Evolutionary conservation across 768 basidiomycete species (phyloP).

Genomic region (Xerocomus potaroensis): DNA sequence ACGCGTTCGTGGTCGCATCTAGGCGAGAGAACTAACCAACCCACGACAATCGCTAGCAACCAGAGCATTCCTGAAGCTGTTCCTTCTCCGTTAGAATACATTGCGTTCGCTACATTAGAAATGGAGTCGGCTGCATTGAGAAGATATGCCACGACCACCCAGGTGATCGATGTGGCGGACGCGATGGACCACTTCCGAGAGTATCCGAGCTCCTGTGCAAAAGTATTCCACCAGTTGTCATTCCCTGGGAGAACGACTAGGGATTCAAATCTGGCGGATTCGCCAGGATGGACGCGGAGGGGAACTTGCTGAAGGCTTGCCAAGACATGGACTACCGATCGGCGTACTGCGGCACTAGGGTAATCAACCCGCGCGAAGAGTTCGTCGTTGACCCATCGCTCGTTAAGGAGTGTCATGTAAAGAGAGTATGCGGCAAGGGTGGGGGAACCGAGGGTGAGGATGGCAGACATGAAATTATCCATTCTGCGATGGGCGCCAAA

Average conservation of each 20-base stretch:
- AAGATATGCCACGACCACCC: conserved; percentile 42
- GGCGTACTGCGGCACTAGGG: conserved; percentile 5
- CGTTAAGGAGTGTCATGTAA: too few relatives aligned
- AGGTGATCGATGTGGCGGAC: conserved; percentile 36
- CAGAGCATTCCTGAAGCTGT: too few relatives aligned
- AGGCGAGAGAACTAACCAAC: too few relatives aligned
- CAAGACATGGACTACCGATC: conserved; percentile 29
- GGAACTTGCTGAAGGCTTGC: conserved; percentile 38
- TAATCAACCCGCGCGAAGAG: conserved; percentile 30
- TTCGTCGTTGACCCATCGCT: conserved; percentile 20
- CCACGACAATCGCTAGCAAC: too few relatives aligned
- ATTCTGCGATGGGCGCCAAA: too few relatives aligned
- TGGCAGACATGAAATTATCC: conserved; percentile 36
- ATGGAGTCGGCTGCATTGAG: conserved; percentile 13
- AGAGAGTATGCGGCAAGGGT: conserved; percentile 42
- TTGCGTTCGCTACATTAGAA: conserved; percentile 10
- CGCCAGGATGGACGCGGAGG: too few relatives aligned
- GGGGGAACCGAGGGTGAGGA: conserved; percentile 44
- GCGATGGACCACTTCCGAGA: conserved; percentile 39
- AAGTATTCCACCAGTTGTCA: conserved; percentile 37
- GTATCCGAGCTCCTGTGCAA: conserved; percentile 31
- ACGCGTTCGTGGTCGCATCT: too few relatives aligned
- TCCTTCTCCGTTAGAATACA: too few relatives aligned
- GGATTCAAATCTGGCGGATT: too few relatives aligned
- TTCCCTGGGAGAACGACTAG: conserved; percentile 41